Evolutionary conservation across 2,329 filamentous ascomycete genomes (phyloP).

Genomic region (Trichophyton simii): DNA sequence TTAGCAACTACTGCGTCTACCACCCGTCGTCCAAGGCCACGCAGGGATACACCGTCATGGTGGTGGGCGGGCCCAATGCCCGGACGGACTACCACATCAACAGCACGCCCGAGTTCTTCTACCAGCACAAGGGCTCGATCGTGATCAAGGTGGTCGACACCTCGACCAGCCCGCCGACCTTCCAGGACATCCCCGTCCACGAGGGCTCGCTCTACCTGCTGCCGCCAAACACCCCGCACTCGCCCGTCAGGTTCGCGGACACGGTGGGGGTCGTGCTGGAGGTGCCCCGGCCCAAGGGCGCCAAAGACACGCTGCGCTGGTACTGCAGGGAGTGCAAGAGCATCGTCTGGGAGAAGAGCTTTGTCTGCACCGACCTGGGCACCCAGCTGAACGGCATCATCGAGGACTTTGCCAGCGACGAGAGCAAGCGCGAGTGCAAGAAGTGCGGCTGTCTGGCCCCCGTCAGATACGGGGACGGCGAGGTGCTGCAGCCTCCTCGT

Average conservation of each 20-base stretch:
- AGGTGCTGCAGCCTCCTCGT: constrained; percentile 32
- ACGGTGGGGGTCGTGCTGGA: constrained; percentile 92
- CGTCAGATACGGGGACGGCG: constrained; percentile 27
- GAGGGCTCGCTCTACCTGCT: constrained; percentile 92
- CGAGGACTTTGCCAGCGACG: constrained; percentile 61
- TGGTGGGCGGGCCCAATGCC: constrained; percentile 90
- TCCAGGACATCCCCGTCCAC: constrained; percentile 76
- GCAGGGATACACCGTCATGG: constrained; percentile 81
- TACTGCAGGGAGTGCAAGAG: constrained; percentile 64
- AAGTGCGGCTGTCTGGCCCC: constrained; percentile 66
- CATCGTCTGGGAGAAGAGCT: constrained; percentile 72
- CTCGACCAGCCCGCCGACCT: constrained; percentile 40
- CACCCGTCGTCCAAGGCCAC: constrained; percentile 55
- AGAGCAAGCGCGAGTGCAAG: constrained; percentile 59
- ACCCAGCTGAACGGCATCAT: constrained; percentile 92
- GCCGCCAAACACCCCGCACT: constrained; percentile 89
- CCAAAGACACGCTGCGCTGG: constrained; percentile 73
- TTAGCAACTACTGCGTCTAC: constrained; percentile 97
- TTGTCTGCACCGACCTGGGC: constrained; percentile 80
- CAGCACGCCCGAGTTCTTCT: constrained; percentile 93
- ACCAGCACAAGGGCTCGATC: constrained; percentile 89
- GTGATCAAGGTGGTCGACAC: constrained; percentile 78
- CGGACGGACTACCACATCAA: constrained; percentile 99
- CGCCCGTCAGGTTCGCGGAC: constrained; percentile 82
- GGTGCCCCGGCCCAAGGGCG: constrained; percentile 58